Conservation (phyloP, 202 grass and related monocot species). For the Schoenoplectus tabernaemontani region DNA sequence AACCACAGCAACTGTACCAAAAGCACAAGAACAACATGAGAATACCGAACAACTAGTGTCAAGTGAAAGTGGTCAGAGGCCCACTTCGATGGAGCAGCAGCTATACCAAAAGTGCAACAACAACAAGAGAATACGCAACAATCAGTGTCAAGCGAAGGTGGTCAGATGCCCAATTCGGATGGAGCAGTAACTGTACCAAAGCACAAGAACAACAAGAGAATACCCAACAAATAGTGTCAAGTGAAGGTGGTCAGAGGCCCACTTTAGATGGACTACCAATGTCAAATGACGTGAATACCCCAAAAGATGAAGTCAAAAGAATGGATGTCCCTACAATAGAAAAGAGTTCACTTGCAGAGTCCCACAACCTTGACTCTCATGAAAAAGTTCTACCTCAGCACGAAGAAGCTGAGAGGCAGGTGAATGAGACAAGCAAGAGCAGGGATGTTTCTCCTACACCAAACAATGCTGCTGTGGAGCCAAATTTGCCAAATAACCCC, state of each 20-base stretch:
- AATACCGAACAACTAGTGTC: slow-evolving; percentile 28
- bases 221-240: slow-evolving; percentile 27
- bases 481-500: slow-evolving; percentile 32
- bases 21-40: slow-evolving; percentile 33
- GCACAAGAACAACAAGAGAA: slow-evolving; percentile 35
- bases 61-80: slow-evolving; percentile 36
- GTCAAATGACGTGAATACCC: slow-evolving; percentile 24
- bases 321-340: slow-evolving; percentile 34
- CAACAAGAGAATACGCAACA: no score
- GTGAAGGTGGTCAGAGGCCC: slow-evolving; percentile 37
- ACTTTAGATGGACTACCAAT: slow-evolving; percentile 41
- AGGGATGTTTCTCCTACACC: not conserved
- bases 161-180: no score
- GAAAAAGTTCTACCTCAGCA: slow-evolving; percentile 25
- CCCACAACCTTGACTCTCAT: not conserved
- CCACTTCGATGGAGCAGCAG: no score
- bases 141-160: no score
- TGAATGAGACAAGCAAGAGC: slow-evolving; percentile 23
- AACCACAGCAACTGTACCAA: slow-evolving; percentile 31
- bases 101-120: no score
- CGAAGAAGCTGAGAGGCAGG: slow-evolving; percentile 37
- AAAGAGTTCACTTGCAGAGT: slow-evolving; percentile 15
- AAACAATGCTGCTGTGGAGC: slow-evolving; percentile 1
- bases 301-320: slow-evolving; percentile 36
- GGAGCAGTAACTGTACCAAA: slow-evolving; percentile 26